Conservation (phyloP, 768 basidiomycete genomes). For the Lactarius sp. region DNA sequence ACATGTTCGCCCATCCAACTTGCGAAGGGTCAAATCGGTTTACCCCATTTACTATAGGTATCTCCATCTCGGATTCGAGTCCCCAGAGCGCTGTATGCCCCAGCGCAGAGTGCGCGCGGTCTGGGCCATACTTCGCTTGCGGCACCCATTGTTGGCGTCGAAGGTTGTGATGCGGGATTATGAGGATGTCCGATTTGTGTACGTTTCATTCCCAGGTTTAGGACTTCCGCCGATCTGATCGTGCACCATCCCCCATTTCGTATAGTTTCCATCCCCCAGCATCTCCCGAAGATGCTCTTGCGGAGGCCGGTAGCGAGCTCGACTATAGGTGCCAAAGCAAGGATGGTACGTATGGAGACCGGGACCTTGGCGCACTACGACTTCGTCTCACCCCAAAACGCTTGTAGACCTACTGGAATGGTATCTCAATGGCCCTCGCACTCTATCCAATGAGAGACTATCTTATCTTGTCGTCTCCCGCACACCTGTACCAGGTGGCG, state of each 20-base stretch:
- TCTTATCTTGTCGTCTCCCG: conserved; percentile 58
- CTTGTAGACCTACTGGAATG: conserved; percentile 52
- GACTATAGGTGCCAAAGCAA: conserved; percentile 48
- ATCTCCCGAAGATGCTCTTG: conserved; percentile 42
- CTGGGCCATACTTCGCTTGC: conserved; percentile 67
- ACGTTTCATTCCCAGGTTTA: conserved; percentile 28
- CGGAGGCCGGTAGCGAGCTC: conserved; percentile 44
- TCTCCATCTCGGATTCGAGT: conserved; percentile 64
- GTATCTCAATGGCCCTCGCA: conserved; percentile 76
- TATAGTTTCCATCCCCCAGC: conserved; percentile 39
- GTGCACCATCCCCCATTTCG: neutral
- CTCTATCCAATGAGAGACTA: conserved; percentile 59
- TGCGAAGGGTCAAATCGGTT: neutral
- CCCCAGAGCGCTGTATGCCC: conserved; percentile 40
- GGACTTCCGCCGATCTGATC: neutral
- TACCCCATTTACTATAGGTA: conserved; percentile 48
- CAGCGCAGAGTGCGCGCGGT: conserved; percentile 48
- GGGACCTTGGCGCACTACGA: neutral
- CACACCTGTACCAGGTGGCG: conserved; percentile 21
- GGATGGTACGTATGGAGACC: conserved; percentile 41
- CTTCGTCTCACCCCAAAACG: neutral
- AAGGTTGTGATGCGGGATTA: conserved; percentile 55
- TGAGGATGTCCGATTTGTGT: conserved; percentile 65
- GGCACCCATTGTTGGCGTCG: conserved; percentile 71
- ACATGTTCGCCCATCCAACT: conserved; percentile 53